These are phyloP conservation scores for Trypanosoma platydactyli DNA, from an alignment of 208 protist species.

Conservation along the genomic window DNA sequence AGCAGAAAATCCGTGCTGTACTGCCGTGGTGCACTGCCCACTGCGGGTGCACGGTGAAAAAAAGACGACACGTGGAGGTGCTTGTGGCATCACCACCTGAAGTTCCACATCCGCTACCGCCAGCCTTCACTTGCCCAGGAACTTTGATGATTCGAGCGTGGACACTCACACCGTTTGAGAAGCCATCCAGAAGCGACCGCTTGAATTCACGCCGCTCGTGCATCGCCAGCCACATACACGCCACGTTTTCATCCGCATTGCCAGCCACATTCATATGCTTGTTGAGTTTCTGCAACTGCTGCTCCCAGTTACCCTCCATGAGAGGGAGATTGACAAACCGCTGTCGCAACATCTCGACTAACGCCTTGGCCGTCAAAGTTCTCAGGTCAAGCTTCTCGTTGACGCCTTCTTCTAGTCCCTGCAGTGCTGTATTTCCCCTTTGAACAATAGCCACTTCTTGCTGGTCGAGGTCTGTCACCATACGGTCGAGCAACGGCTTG, in stretches of 20 bases:
- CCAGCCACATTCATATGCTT: neutral
- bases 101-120: neutral
- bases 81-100: neutral
- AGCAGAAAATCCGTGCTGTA: slow-evolving; percentile 68
- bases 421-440: slow-evolving; percentile 14
- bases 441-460: slow-evolving; percentile 36
- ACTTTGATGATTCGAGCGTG: slow-evolving; percentile 16
- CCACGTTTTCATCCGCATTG: slow-evolving; percentile 15
- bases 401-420: neutral
- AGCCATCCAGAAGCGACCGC: slow-evolving; percentile 29
- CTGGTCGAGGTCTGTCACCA: slow-evolving; percentile 38
- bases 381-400: slow-evolving; percentile 10
- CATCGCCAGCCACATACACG: slow-evolving; percentile 44
- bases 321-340: neutral
- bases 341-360: neutral
- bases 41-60: slow-evolving; percentile 69
- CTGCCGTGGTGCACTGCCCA: slow-evolving; percentile 60
- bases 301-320: neutral
- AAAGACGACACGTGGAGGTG: slow-evolving; percentile 14
- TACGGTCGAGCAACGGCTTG: slow-evolving; percentile 32
- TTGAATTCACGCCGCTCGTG: slow-evolving; percentile 40
- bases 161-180: slow-evolving; percentile 19
- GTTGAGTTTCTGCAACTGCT: slow-evolving; percentile 1
- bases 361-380: neutral
- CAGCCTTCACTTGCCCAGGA: slow-evolving; percentile 2